Evolutionary conservation across 2,329 filamentous ascomycete species (phyloP).

Genomic region (Alternaria viburni): DNA sequence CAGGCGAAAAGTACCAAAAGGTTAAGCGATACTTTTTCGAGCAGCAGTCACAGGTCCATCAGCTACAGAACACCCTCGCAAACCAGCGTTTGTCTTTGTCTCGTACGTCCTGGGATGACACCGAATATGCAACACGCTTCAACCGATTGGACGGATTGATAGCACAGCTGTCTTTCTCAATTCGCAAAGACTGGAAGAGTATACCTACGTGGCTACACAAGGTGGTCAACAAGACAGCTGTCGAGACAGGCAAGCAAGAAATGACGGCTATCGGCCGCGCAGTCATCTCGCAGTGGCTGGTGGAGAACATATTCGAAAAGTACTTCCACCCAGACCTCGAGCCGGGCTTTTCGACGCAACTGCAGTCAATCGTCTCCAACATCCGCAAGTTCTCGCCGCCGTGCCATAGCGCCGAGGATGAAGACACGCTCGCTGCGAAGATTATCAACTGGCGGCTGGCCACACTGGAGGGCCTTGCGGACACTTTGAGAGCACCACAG

Average conservation of each 20-base stretch:
- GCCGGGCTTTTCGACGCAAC: slow-evolving; percentile 71
- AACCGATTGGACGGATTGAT: slow-evolving; percentile 91
- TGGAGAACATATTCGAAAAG: slow-evolving; percentile 87
- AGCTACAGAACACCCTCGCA: slow-evolving; percentile 95
- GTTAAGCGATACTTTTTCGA: slow-evolving; percentile 98
- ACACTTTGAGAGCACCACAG: slow-evolving; percentile 69
- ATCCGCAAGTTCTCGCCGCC: slow-evolving; percentile 79
- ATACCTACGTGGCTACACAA: slow-evolving; percentile 81
- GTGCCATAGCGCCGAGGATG: slow-evolving; percentile 81
- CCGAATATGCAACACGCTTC: slow-evolving; percentile 88
- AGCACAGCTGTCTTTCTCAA: slow-evolving; percentile 93
- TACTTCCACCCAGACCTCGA: slow-evolving; percentile 93
- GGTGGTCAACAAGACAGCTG: slow-evolving; percentile 83
- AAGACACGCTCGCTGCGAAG: slow-evolving; percentile 84
- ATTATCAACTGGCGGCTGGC: slow-evolving; percentile 92
- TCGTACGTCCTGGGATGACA: slow-evolving; percentile 92
- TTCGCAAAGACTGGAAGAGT: slow-evolving; percentile 89
- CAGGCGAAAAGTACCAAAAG: slow-evolving; percentile 95
- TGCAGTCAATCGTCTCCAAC: slow-evolving; percentile 88
- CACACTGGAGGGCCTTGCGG: slow-evolving; percentile 87
- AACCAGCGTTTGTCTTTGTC: slow-evolving; percentile 95
- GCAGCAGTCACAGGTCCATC: slow-evolving; percentile 85
- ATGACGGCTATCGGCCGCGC: slow-evolving; percentile 96
- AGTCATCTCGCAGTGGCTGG: slow-evolving; percentile 86
- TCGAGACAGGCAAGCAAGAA: slow-evolving; percentile 89